These are phyloP conservation scores for Pouteria campechiana DNA, from an alignment of 179 eudicot species.

Conservation along the genomic window DNA sequence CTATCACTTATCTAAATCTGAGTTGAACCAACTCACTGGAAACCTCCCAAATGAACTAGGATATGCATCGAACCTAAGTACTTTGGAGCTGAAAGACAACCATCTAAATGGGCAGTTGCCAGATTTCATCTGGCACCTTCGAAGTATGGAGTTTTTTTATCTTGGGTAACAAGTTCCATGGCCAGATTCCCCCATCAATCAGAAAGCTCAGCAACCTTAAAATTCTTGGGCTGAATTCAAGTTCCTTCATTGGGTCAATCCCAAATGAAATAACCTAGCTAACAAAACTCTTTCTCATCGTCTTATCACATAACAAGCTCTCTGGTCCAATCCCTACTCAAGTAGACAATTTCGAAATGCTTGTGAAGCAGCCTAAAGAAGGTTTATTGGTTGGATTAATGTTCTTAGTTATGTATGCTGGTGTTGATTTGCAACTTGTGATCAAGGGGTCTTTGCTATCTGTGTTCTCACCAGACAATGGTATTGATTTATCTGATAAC, in stretches of 20 bases:
- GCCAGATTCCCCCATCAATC: neutral
- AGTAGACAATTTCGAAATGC: neutral
- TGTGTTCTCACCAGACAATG: neutral
- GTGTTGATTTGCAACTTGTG: neutral
- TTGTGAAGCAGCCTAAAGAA: neutral
- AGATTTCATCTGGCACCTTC: neutral
- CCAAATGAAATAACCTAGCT: neutral
- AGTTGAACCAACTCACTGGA: too few relatives aligned
- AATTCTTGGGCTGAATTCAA: neutral
- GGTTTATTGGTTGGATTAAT: neutral
- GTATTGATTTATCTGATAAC: neutral
- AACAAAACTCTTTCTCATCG: neutral
- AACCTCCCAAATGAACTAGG: neutral
- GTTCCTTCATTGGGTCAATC: conserved; percentile 1
- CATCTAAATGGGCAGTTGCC: neutral
- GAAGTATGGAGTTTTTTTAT: neutral
- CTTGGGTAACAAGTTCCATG: neutral
- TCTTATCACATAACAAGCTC: neutral
- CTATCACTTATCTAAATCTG: too few relatives aligned
- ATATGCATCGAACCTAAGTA: neutral
- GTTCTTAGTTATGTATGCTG: neutral
- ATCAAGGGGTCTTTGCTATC: neutral
- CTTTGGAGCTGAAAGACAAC: neutral
- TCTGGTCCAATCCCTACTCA: neutral
- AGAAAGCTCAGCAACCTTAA: neutral